phyloP scores from a whole-genome alignment of 305 asterid species.

The Plantago coronopus region DNA sequence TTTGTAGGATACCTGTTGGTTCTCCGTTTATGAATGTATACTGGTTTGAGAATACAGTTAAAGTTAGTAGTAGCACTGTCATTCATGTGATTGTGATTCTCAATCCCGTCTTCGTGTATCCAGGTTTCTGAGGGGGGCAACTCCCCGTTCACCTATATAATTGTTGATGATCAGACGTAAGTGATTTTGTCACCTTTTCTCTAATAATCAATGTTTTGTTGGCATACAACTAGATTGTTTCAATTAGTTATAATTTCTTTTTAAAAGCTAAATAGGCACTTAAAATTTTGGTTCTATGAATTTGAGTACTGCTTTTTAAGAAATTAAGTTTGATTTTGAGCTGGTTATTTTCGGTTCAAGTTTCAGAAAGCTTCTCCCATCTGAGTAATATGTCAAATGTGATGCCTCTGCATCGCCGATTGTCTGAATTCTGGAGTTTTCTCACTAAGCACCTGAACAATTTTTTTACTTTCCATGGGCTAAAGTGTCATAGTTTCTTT shows the following conservation, averaged over 20 bases:
- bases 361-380: background rate
- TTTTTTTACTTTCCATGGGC: conserved; percentile 9
- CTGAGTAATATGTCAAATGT: background rate
- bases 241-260: conserved; percentile 7
- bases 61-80: background rate
- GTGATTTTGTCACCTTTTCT: conserved; percentile 31
- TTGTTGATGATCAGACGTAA: conserved; percentile 90
- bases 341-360: background rate
- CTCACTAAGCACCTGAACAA: too few relatives aligned
- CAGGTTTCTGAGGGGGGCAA: conserved; percentile 96
- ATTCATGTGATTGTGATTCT: conserved; percentile 7
- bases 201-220: conserved; percentile 10
- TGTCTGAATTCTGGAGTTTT: background rate
- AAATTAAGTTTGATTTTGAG: background rate
- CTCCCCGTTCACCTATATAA: conserved; percentile 92
- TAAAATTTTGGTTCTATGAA: conserved; percentile 6
- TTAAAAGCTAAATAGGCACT: conserved; percentile 4
- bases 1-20: background rate
- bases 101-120: conserved; percentile 23
- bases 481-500: conserved; percentile 12
- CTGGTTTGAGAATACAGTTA: background rate
- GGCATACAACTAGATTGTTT: too few relatives aligned
- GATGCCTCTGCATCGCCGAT: conserved; percentile 12
- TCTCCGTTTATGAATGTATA: background rate
- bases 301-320: background rate